A percentile compares a stretch with the other conserved stretches of the same genome.
Evolutionary conservation across 768 basidiomycete species (phyloP).

Genomic region (Collybiopsis confluens): DNA sequence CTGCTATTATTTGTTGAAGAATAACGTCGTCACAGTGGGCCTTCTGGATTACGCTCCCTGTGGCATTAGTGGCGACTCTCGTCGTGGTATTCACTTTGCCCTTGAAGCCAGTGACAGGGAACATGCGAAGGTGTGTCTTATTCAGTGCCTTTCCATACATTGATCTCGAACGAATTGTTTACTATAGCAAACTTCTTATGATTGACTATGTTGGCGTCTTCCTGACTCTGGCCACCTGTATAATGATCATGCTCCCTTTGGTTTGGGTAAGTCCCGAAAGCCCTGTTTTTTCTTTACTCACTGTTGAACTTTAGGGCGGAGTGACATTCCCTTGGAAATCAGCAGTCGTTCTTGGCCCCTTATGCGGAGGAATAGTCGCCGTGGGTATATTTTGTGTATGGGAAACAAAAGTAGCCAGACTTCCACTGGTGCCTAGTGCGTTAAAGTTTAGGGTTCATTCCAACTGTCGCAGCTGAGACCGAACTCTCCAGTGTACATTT

Average conservation of each 20-base stretch:
- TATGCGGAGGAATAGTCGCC: slow-evolving; percentile 52
- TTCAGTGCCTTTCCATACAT: neutral
- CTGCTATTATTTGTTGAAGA: neutral
- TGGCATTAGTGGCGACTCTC: slow-evolving; percentile 47
- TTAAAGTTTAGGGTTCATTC: slow-evolving; percentile 1
- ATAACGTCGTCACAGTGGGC: slow-evolving; percentile 47
- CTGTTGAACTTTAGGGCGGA: slow-evolving; percentile 45
- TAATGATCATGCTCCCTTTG: slow-evolving; percentile 62
- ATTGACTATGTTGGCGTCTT: slow-evolving; percentile 61
- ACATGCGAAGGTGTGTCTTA: slow-evolving; percentile 40
- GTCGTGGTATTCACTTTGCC: slow-evolving; percentile 65
- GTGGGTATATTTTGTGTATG: slow-evolving; percentile 59
- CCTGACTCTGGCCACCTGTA: slow-evolving; percentile 56
- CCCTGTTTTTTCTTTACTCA: neutral
- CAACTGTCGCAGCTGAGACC: neutral
- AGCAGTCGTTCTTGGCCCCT: slow-evolving; percentile 55
- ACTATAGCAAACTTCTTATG: slow-evolving; percentile 55
- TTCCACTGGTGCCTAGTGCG: slow-evolving; percentile 73
- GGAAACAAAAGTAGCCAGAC: slow-evolving; percentile 66
- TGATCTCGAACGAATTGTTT: neutral
- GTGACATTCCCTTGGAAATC: slow-evolving; percentile 71
- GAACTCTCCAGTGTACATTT: slow-evolving; percentile 58
- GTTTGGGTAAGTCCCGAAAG: slow-evolving; percentile 49
- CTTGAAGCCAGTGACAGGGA: slow-evolving; percentile 61
- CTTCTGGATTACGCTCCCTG: slow-evolving; percentile 68